Evolutionary conservation across 164 flowering plant genomes (phyloP).

Genomic region (Akebia trifoliata): DNA sequence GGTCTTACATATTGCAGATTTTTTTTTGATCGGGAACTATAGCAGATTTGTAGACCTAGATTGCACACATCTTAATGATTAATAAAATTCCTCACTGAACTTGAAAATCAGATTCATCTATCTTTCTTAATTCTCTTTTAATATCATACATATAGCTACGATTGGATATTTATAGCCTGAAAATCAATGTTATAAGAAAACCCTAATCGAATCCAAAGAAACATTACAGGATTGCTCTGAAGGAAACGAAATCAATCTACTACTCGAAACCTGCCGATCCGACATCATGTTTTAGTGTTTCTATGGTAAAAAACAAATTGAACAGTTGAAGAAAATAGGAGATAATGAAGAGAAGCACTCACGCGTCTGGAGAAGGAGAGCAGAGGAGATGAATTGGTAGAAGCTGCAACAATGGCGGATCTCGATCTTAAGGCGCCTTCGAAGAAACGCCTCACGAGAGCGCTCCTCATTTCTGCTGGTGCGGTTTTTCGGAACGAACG

Average conservation of each 20-base stretch:
- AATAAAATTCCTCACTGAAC: too few species aligned
- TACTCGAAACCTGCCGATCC: background rate
- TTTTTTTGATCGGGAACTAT: too few species aligned
- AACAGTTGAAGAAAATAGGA: background rate
- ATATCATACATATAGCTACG: too few species aligned
- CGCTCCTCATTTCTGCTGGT: slow-evolving; percentile 18
- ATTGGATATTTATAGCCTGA: too few species aligned
- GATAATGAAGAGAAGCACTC: background rate
- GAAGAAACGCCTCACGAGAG: slow-evolving; percentile 21
- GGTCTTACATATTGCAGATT: too few species aligned
- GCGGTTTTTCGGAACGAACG: background rate
- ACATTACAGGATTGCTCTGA: background rate
- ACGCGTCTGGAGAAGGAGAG: slow-evolving; percentile 20
- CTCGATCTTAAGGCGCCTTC: slow-evolving; percentile 11
- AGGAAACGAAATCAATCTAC: background rate
- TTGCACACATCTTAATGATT: too few species aligned
- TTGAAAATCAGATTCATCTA: too few species aligned
- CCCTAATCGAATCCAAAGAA: background rate
- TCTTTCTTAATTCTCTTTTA: too few species aligned
- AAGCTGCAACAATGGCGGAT: slow-evolving; percentile 7
- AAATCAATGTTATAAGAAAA: too few species aligned
- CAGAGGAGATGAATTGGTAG: slow-evolving; percentile 9
- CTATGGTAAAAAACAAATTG: background rate
- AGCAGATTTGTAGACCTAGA: too few species aligned
- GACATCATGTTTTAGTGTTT: background rate